Evolutionary conservation across 176 grass and related monocot species (phyloP).

Genomic region (Thalia dealbata): DNA sequence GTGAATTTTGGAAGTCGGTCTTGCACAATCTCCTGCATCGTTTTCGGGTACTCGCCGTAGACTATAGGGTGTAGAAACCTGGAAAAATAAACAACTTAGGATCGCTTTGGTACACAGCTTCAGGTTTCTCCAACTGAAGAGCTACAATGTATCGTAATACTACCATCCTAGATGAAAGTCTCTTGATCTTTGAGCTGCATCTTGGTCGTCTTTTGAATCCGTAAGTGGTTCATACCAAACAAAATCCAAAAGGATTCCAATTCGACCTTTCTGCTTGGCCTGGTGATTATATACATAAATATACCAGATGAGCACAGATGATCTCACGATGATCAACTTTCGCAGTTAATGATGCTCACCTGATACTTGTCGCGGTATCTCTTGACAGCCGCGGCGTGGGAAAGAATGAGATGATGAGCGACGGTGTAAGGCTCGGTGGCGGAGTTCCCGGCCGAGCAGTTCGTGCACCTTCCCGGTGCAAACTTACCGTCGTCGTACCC

Average conservation of each 20-base stretch:
- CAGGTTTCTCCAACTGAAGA: too few species aligned
- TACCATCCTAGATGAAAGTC: constrained; percentile 96
- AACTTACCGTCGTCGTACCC: constrained; percentile 67
- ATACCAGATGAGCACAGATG: too few species aligned
- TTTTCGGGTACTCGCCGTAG: constrained; percentile 46
- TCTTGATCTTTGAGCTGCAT: constrained; percentile 66
- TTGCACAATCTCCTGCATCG: constrained; percentile 59
- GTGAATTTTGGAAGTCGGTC: constrained; percentile 69
- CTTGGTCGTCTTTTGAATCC: constrained; percentile 42
- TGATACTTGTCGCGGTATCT: constrained; percentile 72
- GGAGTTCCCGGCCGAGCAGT: constrained; percentile 54
- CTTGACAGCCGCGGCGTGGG: constrained; percentile 66
- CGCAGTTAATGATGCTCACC: constrained; percentile 18
- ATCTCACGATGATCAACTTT: too few species aligned
- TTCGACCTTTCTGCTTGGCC: constrained; percentile 61
- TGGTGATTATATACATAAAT: too few species aligned
- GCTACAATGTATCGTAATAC: too few species aligned
- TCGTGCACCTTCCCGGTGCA: constrained; percentile 68
- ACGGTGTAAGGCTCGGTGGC: constrained; percentile 66
- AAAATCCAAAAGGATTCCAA: constrained; percentile 89
- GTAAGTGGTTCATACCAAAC: constrained; percentile 78
- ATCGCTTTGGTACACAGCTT: not conserved
- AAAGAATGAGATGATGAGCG: constrained; percentile 68
- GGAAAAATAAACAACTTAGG: not conserved
- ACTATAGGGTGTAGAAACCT: constrained; percentile 85